These are phyloP conservation scores for Alternaria tenuissima DNA, from an alignment of 2,329 filamentous ascomycete genomes.

Conservation along the genomic window DNA sequence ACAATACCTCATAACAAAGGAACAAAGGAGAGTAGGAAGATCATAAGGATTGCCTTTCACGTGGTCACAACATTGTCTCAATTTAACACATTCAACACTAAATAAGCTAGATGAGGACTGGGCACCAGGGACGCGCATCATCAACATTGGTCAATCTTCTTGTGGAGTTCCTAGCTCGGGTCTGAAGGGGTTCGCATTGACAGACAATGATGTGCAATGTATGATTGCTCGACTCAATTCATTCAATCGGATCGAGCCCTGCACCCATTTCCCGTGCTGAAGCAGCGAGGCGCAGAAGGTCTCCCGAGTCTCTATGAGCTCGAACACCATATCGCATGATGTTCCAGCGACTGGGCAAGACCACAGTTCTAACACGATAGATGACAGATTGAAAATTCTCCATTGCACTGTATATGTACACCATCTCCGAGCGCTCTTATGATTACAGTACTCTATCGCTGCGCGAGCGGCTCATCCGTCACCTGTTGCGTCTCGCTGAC, in stretches of 20 bases:
- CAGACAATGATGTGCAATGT: no score
- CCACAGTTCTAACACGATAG: not conserved
- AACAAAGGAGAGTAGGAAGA: no score
- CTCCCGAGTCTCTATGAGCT: not conserved
- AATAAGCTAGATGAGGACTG: not conserved
- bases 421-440: not conserved
- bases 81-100: no score
- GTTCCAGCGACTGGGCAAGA: not conserved
- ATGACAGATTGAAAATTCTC: not conserved
- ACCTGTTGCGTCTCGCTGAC: constrained; percentile 66
- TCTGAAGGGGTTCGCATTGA: not conserved
- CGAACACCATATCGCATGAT: not conserved
- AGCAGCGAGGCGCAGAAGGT: not conserved
- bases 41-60: no score
- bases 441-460: constrained; percentile 57
- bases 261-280: no score
- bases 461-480: constrained; percentile 66
- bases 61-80: no score
- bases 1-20: no score
- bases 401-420: constrained; percentile 42
- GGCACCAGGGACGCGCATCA: not conserved
- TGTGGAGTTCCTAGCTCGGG: not conserved
- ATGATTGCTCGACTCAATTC: no score
- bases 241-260: no score
- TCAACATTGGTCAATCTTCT: not conserved